Evolutionary conservation across 805 yeast genomes (phyloP).

Genomic region (Saturnispora hagleri): DNA sequence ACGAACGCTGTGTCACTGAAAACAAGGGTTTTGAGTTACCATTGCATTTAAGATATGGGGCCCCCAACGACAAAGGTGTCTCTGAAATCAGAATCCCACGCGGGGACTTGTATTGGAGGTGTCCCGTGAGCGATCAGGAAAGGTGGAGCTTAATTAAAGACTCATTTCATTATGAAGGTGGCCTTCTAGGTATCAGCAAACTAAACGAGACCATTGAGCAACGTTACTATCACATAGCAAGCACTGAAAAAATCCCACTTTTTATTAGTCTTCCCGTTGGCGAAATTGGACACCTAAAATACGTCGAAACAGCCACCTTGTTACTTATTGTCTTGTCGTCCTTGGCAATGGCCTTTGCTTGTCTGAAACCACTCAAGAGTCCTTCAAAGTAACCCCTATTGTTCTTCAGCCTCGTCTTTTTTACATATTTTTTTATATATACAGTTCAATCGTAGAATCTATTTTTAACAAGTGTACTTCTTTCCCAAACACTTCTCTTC

Average conservation of each 20-base stretch:
- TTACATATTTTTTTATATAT: not conserved
- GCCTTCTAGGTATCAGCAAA: conserved; percentile 12
- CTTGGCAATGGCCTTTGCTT: not conserved
- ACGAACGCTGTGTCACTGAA: conserved; percentile 10
- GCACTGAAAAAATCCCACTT: not conserved
- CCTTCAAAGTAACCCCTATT: not conserved
- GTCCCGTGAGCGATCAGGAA: conserved; percentile 12
- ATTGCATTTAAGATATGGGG: conserved; percentile 25
- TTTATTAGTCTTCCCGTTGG: conserved; percentile 14
- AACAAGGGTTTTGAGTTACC: conserved; percentile 22
- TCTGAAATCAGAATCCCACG: conserved; percentile 12
- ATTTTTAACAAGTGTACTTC: not conserved
- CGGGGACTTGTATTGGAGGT: conserved; percentile 23
- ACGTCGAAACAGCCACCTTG: conserved; percentile 14
- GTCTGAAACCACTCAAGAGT: not conserved
- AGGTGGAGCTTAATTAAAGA: conserved; percentile 8
- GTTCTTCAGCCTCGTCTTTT: not conserved
- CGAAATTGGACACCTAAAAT: conserved; percentile 5
- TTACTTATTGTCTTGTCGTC: not conserved
- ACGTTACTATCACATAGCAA: not conserved
- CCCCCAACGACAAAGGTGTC: conserved; percentile 14
- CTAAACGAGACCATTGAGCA: not conserved
- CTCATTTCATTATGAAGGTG: conserved; percentile 19
- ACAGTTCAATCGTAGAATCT: not conserved
- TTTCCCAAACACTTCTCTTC: not conserved